Percentiles rank a stretch among this genome's conserved stretches.
Conservation (phyloP, 2,329 filamentous ascomycete species). For the Gyromitra esculenta region DNA sequence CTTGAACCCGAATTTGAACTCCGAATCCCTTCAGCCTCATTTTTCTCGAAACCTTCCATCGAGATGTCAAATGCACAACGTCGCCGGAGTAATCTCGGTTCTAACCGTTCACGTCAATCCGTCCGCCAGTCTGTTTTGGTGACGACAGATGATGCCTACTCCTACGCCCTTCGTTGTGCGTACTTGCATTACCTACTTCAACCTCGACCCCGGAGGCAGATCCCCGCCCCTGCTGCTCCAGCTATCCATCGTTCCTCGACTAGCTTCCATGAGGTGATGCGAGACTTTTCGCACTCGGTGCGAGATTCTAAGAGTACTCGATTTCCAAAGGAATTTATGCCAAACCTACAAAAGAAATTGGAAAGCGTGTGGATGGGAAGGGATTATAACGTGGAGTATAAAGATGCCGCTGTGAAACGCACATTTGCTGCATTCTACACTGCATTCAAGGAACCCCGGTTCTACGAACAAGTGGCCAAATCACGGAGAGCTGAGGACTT, state of each 20-base stretch:
- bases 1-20: not conserved
- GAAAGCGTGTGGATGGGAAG: conserved; percentile 81
- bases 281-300: conserved; percentile 73
- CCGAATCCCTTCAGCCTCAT: conserved; percentile 27
- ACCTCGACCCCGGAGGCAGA: conserved; percentile 85
- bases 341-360: conserved; percentile 78
- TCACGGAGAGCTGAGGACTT: conserved; percentile 92
- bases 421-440: conserved; percentile 96
- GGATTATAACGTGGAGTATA: conserved; percentile 86
- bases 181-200: conserved; percentile 94
- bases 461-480: conserved; percentile 91
- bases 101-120: conserved; percentile 49
- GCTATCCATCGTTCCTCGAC: conserved; percentile 66
- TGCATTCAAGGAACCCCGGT: conserved; percentile 85
- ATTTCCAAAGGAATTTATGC: conserved; percentile 76
- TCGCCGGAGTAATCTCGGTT: conserved; percentile 47
- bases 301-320: conserved; percentile 75
- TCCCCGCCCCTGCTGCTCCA: conserved; percentile 71
- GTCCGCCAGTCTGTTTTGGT: conserved; percentile 53
- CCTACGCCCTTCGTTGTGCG: conserved; percentile 86
- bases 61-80: conserved; percentile 49
- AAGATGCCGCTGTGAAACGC: conserved; percentile 87
- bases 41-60: conserved; percentile 16
- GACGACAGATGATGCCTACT: conserved; percentile 80
- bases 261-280: conserved; percentile 71